These are phyloP conservation scores for Orobanche coerulescens DNA, from an alignment of 257 asterid genomes.

Conservation along the genomic window DNA sequence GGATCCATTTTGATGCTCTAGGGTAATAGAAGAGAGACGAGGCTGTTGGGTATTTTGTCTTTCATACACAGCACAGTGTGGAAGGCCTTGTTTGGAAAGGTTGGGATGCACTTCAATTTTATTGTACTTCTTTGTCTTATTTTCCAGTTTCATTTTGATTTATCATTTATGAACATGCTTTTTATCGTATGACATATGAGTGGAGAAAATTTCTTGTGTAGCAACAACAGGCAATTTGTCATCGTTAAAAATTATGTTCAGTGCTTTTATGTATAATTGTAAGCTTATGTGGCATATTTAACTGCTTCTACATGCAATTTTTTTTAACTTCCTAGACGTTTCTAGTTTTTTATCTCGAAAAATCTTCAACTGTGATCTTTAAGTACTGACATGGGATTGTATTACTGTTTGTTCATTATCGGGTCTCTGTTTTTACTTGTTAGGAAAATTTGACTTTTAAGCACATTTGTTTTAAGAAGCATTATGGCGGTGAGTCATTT, in stretches of 20 bases:
- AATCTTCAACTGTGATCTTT: background rate
- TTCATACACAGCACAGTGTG: conserved; percentile 84
- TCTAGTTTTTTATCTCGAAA: background rate
- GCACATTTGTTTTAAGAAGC: background rate
- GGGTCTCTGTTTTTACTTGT: background rate
- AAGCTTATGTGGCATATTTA: background rate
- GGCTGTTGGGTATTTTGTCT: conserved; percentile 65
- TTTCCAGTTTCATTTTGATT: background rate
- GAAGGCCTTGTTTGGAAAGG: conserved; percentile 85
- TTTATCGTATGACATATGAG: background rate
- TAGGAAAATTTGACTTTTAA: background rate
- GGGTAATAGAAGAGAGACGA: conserved; percentile 84
- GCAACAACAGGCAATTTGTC: conserved; percentile 3
- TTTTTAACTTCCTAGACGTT: background rate
- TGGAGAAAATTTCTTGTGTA: background rate
- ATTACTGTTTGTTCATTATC: background rate
- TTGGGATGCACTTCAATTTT: conserved; percentile 16
- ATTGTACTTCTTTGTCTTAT: background rate
- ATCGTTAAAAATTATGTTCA: background rate
- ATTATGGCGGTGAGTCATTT: background rate
- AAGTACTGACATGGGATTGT: background rate
- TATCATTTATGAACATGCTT: background rate
- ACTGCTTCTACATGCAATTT: background rate
- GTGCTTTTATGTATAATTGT: background rate
- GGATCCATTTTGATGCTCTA: conserved; percentile 20